A percentile compares a stretch with the other conserved stretches of the same genome.
Evolutionary conservation across 306 rosid species (phyloP).

Genomic region (Cotoneaster glaucophyllus): DNA sequence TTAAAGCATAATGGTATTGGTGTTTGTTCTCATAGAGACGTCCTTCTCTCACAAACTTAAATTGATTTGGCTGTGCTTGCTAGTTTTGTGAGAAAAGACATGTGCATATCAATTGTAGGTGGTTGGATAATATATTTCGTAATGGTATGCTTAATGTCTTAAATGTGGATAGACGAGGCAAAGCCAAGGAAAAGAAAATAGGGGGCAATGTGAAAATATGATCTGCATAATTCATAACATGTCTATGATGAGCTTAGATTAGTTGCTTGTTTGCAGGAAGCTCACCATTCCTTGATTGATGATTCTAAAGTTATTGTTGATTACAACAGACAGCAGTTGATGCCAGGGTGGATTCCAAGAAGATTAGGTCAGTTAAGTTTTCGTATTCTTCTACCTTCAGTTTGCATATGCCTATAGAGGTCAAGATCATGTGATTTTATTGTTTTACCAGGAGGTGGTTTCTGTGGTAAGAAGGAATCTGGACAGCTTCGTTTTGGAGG

Average conservation of each 20-base stretch:
- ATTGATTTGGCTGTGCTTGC: neutral
- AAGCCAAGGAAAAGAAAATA: neutral
- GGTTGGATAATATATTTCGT: neutral
- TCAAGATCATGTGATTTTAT: conserved; percentile 9
- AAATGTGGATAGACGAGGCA: too few species aligned
- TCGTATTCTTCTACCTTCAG: conserved; percentile 20
- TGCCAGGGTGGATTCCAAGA: conserved; percentile 98
- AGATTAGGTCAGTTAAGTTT: conserved; percentile 64
- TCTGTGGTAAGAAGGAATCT: conserved; percentile 92
- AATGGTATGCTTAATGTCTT: too few species aligned
- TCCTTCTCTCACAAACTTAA: too few species aligned
- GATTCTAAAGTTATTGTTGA: conserved; percentile 78
- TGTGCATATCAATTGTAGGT: neutral
- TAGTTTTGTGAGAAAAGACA: neutral
- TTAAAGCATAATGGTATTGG: neutral
- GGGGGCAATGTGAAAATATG: neutral
- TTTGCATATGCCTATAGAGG: neutral
- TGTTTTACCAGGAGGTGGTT: conserved; percentile 69
- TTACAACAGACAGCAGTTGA: conserved; percentile 74
- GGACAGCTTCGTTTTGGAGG: conserved; percentile 99
- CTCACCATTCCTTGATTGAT: conserved; percentile 74
- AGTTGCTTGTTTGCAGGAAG: conserved; percentile 50
- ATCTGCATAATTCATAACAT: neutral
- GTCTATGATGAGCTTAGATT: neutral
- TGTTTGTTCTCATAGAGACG: neutral